Conservation (phyloP, 1,284 basidiomycete genomes). For the Marasmius fiardii region DNA sequence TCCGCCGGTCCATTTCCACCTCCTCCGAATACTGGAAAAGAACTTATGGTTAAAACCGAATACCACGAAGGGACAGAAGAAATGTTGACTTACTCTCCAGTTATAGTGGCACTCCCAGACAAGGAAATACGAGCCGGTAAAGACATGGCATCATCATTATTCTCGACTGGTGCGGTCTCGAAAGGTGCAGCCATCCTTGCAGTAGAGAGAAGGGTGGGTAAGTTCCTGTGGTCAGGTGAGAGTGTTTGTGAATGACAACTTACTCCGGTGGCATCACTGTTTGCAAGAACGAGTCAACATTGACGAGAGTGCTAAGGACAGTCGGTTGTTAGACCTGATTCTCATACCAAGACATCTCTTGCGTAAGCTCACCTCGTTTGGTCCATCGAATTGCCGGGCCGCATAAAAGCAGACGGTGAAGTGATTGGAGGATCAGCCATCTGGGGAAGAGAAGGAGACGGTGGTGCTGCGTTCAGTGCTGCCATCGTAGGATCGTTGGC, state of each 20-base stretch:
- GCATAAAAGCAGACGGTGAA: too few relatives aligned
- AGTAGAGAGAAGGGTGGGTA: not conserved
- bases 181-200: not conserved
- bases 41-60: not conserved
- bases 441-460: not conserved
- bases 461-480: not conserved
- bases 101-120: not conserved
- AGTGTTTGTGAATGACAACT: not conserved
- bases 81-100: not conserved
- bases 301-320: too few relatives aligned
- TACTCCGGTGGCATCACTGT: not conserved
- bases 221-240: not conserved
- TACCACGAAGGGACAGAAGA: not conserved
- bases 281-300: not conserved
- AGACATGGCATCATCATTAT: not conserved
- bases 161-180: not conserved
- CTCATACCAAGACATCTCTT: too few relatives aligned
- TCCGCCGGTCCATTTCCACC: conserved; percentile 9
- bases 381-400: too few relatives aligned
- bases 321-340: not conserved
- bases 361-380: too few relatives aligned
- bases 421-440: too few relatives aligned
- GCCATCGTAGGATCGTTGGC: not conserved
- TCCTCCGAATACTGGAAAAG: conserved; percentile 2
- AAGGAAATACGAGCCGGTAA: not conserved